Percentiles rank a stretch among this genome's conserved stretches.
Conservation (phyloP, 495 filamentous ascomycete species). For the Xeromyces bisporus region DNA sequence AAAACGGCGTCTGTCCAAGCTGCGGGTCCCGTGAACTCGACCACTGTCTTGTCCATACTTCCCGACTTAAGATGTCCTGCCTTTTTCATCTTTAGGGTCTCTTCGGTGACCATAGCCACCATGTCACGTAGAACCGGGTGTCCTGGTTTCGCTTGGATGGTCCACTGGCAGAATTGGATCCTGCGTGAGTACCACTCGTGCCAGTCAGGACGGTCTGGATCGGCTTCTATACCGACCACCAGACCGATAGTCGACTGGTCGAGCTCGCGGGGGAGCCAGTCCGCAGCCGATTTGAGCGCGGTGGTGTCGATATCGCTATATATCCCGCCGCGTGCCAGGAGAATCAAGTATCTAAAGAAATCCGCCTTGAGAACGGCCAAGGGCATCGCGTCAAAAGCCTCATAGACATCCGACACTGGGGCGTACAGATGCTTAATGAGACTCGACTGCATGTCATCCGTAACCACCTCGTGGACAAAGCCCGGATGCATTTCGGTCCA, state of each 20-base stretch:
- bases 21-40: conserved; percentile 91
- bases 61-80: conserved; percentile 45
- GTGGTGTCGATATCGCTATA: conserved; percentile 94
- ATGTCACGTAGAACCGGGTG: conserved; percentile 84
- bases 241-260: conserved; percentile 63
- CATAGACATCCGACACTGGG: conserved; percentile 75
- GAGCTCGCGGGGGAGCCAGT: conserved; percentile 72
- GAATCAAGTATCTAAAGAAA: conserved; percentile 92
- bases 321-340: conserved; percentile 84
- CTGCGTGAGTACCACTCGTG: conserved; percentile 86
- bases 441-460: conserved; percentile 69
- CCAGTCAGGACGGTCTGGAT: conserved; percentile 88
- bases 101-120: conserved; percentile 67
- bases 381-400: conserved; percentile 75
- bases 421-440: conserved; percentile 76
- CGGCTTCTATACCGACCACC: conserved; percentile 88
- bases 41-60: conserved; percentile 59
- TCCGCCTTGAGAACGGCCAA: conserved; percentile 87
- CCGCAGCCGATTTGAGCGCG: conserved; percentile 62
- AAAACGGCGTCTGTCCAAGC: conserved; percentile 92
- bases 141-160: conserved; percentile 86
- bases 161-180: conserved; percentile 99
- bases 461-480: conserved; percentile 92
- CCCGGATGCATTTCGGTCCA: conserved; percentile 82
- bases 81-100: conserved; percentile 61